Evolutionary conservation across 2,329 filamentous ascomycete species (phyloP).

Genomic region (Cadophora gregata): DNA sequence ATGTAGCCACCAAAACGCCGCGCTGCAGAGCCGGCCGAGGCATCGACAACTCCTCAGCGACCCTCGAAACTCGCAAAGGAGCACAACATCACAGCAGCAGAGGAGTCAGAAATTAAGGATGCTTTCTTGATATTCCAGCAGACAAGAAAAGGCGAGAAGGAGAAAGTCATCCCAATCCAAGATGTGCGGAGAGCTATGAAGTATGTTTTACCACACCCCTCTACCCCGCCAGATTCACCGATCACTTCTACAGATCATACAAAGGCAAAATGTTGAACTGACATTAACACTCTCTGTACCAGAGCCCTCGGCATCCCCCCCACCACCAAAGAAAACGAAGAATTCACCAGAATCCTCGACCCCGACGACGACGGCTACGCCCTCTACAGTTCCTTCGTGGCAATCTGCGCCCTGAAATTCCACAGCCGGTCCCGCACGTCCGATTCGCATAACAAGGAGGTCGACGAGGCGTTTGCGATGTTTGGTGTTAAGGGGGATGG

Average conservation of each 20-base stretch:
- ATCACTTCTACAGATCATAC: constrained; percentile 6
- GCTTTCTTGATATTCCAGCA: constrained; percentile 84
- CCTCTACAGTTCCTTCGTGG: constrained; percentile 80
- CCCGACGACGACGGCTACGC: constrained; percentile 81
- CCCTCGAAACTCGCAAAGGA: constrained; percentile 92
- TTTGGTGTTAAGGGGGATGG: constrained; percentile 69
- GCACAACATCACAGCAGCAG: constrained; percentile 80
- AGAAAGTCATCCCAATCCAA: constrained; percentile 53
- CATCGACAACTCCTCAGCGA: constrained; percentile 54
- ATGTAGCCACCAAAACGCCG: constrained; percentile 43
- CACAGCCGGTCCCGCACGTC: constrained; percentile 61
- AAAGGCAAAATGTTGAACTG: neutral
- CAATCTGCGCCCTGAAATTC: constrained; percentile 86
- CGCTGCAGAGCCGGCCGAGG: constrained; percentile 31
- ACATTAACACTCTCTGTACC: constrained; percentile 9
- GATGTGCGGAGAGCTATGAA: constrained; percentile 73
- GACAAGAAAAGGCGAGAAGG: constrained; percentile 73
- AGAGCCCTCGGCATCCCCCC: constrained; percentile 84
- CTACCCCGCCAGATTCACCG: constrained; percentile 17
- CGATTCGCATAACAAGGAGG: constrained; percentile 65
- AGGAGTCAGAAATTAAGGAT: constrained; percentile 90
- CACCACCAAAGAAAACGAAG: constrained; percentile 68
- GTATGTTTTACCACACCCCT: constrained; percentile 52
- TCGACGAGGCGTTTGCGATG: constrained; percentile 80
- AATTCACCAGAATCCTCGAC: constrained; percentile 83